A percentile compares a stretch with the other conserved stretches of the same genome.
These are phyloP conservation scores for Trametes sp. DNA, from an alignment of 1,284 basidiomycete species.

Conservation along the genomic window DNA sequence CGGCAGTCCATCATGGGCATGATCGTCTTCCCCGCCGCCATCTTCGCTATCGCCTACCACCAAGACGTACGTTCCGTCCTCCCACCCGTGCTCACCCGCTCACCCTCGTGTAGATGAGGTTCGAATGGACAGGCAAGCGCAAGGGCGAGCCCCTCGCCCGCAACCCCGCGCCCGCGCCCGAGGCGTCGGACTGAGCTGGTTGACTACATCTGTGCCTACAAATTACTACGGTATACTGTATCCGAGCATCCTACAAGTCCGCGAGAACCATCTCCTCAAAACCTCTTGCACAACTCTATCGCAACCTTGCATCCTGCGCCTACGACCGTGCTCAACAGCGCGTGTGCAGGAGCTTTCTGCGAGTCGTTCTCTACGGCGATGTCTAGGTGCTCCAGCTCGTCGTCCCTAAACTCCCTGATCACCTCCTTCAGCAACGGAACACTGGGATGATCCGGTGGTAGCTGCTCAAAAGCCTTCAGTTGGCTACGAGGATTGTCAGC, in stretches of 20 bases:
- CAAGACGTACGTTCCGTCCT: slow-evolving; percentile 43
- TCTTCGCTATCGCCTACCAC: slow-evolving; percentile 47
- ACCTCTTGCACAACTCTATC: slow-evolving; percentile 86
- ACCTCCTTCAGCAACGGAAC: slow-evolving; percentile 80
- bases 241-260: slow-evolving; percentile 12
- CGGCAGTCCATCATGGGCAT: slow-evolving; percentile 58
- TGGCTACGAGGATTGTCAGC: slow-evolving; percentile 59
- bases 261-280: slow-evolving; percentile 50
- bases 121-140: slow-evolving; percentile 47
- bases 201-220: slow-evolving; percentile 4
- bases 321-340: slow-evolving; percentile 85
- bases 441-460: slow-evolving; percentile 78
- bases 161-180: slow-evolving; percentile 19
- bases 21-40: slow-evolving; percentile 54
- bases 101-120: slow-evolving; percentile 41
- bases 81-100: not conserved
- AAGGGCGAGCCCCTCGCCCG: slow-evolving; percentile 46
- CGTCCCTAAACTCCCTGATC: slow-evolving; percentile 90
- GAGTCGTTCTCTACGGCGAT: slow-evolving; percentile 91
- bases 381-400: slow-evolving; percentile 94
- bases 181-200: slow-evolving; percentile 29
- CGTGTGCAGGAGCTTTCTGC: slow-evolving; percentile 93
- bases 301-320: slow-evolving; percentile 90
- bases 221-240: slow-evolving; percentile 21
- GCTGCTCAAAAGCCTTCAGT: slow-evolving; percentile 69